These are phyloP conservation scores for Taphrina deformans DNA, from an alignment of 1,139 yeast species.

Conservation along the genomic window DNA sequence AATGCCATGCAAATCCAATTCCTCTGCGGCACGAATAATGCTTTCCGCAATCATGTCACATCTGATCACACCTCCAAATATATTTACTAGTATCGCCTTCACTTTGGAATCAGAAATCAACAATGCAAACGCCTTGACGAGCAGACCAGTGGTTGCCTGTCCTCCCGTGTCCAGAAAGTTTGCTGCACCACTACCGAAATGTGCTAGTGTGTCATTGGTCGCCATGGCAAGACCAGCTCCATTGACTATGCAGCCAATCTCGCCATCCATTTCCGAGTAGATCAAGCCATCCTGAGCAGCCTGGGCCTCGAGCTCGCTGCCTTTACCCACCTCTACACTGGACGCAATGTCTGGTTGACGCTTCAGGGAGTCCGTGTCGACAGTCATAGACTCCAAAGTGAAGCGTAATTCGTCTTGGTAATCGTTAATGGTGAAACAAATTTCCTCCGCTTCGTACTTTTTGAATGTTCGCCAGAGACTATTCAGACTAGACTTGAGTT, in stretches of 20 bases:
- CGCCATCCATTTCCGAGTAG: slow-evolving; percentile 16
- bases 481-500: slow-evolving; percentile 9
- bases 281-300: slow-evolving; percentile 21
- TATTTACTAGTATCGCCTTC: slow-evolving; percentile 24
- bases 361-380: slow-evolving; percentile 16
- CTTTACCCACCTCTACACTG: background rate
- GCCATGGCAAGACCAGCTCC: slow-evolving; percentile 33
- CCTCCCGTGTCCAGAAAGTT: slow-evolving; percentile 32
- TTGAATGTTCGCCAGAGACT: slow-evolving; percentile 15
- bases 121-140: slow-evolving; percentile 15
- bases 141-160: slow-evolving; percentile 25
- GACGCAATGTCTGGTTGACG: slow-evolving; percentile 10
- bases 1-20: slow-evolving; percentile 7
- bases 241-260: slow-evolving; percentile 25
- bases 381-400: slow-evolving; percentile 1
- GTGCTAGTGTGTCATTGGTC: slow-evolving; percentile 15
- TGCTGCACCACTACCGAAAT: slow-evolving; percentile 21
- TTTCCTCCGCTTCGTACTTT: slow-evolving; percentile 8
- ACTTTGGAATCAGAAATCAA: slow-evolving; percentile 13
- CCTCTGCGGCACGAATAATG: slow-evolving; percentile 26
- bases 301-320: background rate
- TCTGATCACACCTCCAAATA: slow-evolving; percentile 22
- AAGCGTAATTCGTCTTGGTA: slow-evolving; percentile 13
- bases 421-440: background rate
- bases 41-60: slow-evolving; percentile 32